phyloP scores from a whole-genome alignment of 2,329 filamentous ascomycete genomes.

The Pyrenochaeta sp. region DNA sequence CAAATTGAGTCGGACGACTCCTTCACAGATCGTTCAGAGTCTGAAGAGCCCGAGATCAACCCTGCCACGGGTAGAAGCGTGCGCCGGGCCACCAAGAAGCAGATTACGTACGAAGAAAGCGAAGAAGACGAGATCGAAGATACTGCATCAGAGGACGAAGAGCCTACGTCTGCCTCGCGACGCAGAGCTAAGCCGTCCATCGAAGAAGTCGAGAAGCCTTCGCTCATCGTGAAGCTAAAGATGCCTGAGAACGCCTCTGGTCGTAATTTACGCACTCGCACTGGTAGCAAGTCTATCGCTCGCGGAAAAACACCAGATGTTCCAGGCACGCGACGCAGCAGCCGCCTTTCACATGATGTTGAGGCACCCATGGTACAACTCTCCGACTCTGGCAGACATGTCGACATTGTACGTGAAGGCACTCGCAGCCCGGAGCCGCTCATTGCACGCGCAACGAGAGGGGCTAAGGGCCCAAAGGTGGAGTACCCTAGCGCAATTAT shows the following conservation, averaged over 20 bases:
- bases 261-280: slow-evolving; percentile 48
- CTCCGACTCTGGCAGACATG: slow-evolving; percentile 67
- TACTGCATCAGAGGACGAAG: slow-evolving; percentile 45
- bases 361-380: slow-evolving; percentile 65
- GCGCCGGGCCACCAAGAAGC: slow-evolving; percentile 64
- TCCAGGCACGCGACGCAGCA: slow-evolving; percentile 60
- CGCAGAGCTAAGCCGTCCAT: slow-evolving; percentile 36
- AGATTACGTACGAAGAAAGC: slow-evolving; percentile 65
- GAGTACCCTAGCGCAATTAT: slow-evolving; percentile 59
- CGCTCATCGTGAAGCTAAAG: slow-evolving; percentile 54
- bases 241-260: slow-evolving; percentile 37
- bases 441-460: slow-evolving; percentile 53
- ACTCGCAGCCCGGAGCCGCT: slow-evolving; percentile 60
- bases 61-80: slow-evolving; percentile 64
- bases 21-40: slow-evolving; percentile 49
- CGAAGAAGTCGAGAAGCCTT: slow-evolving; percentile 38
- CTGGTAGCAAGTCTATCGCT: slow-evolving; percentile 48
- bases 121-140: slow-evolving; percentile 57
- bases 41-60: slow-evolving; percentile 62
- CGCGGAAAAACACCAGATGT: slow-evolving; percentile 51
- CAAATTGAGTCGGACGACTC: slow-evolving; percentile 58
- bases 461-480: slow-evolving; percentile 58
- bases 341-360: slow-evolving; percentile 66
- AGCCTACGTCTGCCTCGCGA: slow-evolving; percentile 25
- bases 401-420: slow-evolving; percentile 61